A percentile compares a stretch with the other conserved stretches of the same genome.
phyloP scores from a whole-genome alignment of 1,139 yeast genomes.

The Saccharomyces pastorianus region DNA sequence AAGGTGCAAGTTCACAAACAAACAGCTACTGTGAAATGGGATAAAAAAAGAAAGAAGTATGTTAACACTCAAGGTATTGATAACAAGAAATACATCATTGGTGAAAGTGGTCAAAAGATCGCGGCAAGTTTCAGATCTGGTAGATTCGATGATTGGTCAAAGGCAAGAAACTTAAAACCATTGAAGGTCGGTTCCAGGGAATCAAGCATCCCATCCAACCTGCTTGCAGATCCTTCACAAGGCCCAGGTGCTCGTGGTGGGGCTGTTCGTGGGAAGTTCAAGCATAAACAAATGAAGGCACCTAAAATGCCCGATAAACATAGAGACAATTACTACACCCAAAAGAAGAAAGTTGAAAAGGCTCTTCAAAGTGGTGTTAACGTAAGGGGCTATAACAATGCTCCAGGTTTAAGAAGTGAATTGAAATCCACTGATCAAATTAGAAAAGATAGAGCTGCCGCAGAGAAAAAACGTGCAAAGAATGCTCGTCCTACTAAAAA shows the following conservation, averaged over 20 bases:
- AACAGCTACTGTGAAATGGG: slow-evolving; percentile 82
- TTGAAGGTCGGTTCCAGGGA: slow-evolving; percentile 52
- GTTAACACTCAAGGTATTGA: slow-evolving; percentile 74
- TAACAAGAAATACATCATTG: slow-evolving; percentile 72
- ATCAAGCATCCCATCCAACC: slow-evolving; percentile 27
- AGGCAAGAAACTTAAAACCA: slow-evolving; percentile 52
- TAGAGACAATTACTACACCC: slow-evolving; percentile 79
- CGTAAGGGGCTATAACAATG: slow-evolving; percentile 60
- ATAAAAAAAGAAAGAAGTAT: slow-evolving; percentile 85
- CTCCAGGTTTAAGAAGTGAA: slow-evolving; percentile 48
- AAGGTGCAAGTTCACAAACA: slow-evolving; percentile 52
- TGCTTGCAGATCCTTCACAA: slow-evolving; percentile 27
- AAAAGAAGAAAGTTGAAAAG: slow-evolving; percentile 72
- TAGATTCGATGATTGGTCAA: slow-evolving; percentile 84
- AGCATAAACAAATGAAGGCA: slow-evolving; percentile 68
- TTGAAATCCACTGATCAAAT: slow-evolving; percentile 65
- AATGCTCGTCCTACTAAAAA: slow-evolving; percentile 72
- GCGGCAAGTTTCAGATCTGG: slow-evolving; percentile 93
- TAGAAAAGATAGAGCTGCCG: slow-evolving; percentile 60
- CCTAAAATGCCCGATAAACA: slow-evolving; percentile 85
- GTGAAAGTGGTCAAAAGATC: slow-evolving; percentile 88
- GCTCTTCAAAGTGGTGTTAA: slow-evolving; percentile 70
- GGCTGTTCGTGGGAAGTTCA: slow-evolving; percentile 39
- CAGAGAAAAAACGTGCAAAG: slow-evolving; percentile 73
- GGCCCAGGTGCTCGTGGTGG: slow-evolving; percentile 8